Percentiles rank a stretch among this genome's conserved stretches.
phyloP scores from a whole-genome alignment of 495 filamentous ascomycete genomes.

The Pyrenopolyporus hunteri region DNA sequence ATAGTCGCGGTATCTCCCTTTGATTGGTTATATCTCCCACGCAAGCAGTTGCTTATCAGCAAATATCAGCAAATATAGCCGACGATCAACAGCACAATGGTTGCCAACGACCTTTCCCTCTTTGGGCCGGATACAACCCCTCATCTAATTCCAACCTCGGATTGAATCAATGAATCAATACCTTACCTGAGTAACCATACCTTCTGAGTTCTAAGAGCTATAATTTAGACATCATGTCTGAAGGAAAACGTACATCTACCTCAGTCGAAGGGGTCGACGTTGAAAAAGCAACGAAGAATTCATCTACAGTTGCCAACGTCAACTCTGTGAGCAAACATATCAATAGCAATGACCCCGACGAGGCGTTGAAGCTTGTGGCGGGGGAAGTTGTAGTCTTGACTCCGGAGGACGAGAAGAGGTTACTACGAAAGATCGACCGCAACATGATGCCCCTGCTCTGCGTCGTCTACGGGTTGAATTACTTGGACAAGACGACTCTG shows the following conservation, averaged over 20 bases:
- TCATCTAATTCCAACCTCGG: neutral
- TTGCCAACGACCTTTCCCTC: neutral
- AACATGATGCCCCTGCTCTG: conserved; percentile 69
- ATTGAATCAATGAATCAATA: neutral
- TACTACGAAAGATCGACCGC: conserved; percentile 64
- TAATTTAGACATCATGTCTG: conserved; percentile 17
- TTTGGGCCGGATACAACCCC: neutral
- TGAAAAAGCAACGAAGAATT: conserved; percentile 28
- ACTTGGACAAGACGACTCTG: conserved; percentile 68
- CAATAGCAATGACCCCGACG: conserved; percentile 36
- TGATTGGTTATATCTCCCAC: conserved; percentile 22
- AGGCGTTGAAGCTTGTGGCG: conserved; percentile 40
- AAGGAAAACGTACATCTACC: conserved; percentile 6
- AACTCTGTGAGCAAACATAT: conserved; percentile 27
- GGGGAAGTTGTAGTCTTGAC: conserved; percentile 45
- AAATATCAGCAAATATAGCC: conserved; percentile 22
- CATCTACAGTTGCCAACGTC: conserved; percentile 6
- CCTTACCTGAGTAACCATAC: neutral
- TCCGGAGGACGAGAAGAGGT: conserved; percentile 49
- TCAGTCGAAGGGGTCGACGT: conserved; percentile 10
- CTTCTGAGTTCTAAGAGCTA: neutral
- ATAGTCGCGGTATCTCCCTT: neutral
- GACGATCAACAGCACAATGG: conserved; percentile 24
- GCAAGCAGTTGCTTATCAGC: conserved; percentile 13
- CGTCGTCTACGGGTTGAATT: conserved; percentile 68